Conservation (phyloP, 2,329 filamentous ascomycete genomes). For the Xylariales sp. region DNA sequence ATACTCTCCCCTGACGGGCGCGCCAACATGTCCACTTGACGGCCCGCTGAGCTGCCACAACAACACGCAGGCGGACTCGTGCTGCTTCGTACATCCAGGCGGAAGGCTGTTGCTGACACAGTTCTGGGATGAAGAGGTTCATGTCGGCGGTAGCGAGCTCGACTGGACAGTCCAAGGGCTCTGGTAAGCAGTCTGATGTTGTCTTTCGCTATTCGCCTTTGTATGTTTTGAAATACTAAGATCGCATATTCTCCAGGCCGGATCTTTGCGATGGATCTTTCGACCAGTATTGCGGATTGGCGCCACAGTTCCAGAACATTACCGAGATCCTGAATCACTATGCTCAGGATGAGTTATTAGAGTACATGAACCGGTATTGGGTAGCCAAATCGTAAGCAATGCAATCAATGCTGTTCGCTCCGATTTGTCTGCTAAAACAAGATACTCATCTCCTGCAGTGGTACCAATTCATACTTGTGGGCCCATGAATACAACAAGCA, state of each 20-base stretch:
- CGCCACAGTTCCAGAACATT: slow-evolving; percentile 36
- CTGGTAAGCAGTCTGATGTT: slow-evolving; percentile 28
- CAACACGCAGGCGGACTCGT: slow-evolving; percentile 29
- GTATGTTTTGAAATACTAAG: not conserved
- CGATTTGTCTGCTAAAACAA: too few relatives aligned
- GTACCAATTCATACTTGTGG: slow-evolving; percentile 50
- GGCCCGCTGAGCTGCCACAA: slow-evolving; percentile 37
- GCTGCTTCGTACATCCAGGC: slow-evolving; percentile 37
- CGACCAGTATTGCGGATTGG: slow-evolving; percentile 37
- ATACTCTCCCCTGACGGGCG: slow-evolving; percentile 30
- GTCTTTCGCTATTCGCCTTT: too few relatives aligned
- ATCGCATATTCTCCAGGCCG: slow-evolving; percentile 24
- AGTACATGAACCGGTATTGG: slow-evolving; percentile 39
- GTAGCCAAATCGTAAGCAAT: slow-evolving; percentile 31
- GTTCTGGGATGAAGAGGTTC: slow-evolving; percentile 37
- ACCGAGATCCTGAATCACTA: slow-evolving; percentile 34
- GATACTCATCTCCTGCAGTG: slow-evolving; percentile 15
- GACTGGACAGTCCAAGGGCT: slow-evolving; percentile 42
- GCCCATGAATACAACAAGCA: slow-evolving; percentile 70
- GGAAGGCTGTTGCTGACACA: slow-evolving; percentile 37
- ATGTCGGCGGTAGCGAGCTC: slow-evolving; percentile 33
- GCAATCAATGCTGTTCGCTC: too few relatives aligned
- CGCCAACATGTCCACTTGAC: slow-evolving; percentile 34
- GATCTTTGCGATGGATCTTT: slow-evolving; percentile 40
- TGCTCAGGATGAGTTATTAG: slow-evolving; percentile 32